These are phyloP conservation scores for Hyphochytrium catenoides DNA, from an alignment of 352 stramenopile species.

Conservation along the genomic window DNA sequence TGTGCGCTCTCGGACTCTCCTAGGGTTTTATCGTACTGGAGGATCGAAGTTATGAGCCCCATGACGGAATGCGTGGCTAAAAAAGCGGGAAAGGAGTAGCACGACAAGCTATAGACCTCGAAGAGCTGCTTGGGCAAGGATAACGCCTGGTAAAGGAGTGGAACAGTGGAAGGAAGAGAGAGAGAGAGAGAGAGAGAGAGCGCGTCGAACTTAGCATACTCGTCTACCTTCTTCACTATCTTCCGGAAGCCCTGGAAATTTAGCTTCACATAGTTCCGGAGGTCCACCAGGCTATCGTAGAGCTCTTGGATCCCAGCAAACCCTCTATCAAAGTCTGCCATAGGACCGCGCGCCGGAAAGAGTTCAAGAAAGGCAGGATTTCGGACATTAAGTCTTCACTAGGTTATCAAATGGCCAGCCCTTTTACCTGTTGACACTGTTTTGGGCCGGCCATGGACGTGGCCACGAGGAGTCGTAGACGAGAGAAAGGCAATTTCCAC, in stretches of 20 bases:
- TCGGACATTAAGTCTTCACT: background rate
- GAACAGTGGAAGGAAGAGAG: background rate
- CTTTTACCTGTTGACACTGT: slow-evolving; percentile 11
- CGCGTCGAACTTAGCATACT: background rate
- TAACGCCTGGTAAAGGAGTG: background rate
- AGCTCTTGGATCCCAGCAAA: slow-evolving; percentile 59
- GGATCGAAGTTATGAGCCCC: no score
- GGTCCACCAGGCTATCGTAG: slow-evolving; percentile 62
- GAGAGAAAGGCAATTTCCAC: no score
- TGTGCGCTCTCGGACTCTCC: background rate
- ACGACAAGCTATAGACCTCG: no score
- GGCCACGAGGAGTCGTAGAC: no score
- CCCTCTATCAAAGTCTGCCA: slow-evolving; percentile 18
- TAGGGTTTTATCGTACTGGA: slow-evolving; percentile 1
- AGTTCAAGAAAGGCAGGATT: slow-evolving; percentile 1
- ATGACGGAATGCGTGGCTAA: no score
- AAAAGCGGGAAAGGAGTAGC: no score
- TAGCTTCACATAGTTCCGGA: slow-evolving; percentile 69
- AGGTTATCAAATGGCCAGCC: background rate
- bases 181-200: background rate
- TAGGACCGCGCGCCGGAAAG: slow-evolving; percentile 3
- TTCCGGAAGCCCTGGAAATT: slow-evolving; percentile 76
- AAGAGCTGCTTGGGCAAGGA: no score
- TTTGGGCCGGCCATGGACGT: slow-evolving; percentile 4
- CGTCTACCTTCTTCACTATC: slow-evolving; percentile 67